Base-by-base conservation (phyloP, 495 filamentous ascomycete species). In the Immersiella caudata region DNA sequence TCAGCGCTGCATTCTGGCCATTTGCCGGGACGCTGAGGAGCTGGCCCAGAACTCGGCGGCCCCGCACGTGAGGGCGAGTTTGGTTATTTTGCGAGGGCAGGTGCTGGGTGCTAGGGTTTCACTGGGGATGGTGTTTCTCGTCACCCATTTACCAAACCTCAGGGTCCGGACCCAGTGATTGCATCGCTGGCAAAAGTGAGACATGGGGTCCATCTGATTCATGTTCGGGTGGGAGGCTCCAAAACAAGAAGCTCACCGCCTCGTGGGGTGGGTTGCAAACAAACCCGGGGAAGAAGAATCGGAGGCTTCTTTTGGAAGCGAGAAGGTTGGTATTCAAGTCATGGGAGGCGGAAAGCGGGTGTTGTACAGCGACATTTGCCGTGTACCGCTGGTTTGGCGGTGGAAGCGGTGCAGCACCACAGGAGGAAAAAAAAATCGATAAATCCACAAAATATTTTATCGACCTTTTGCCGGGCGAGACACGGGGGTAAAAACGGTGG, bases 161-260 rank as follows among this genome's bases (percentile, higher is more conserved):
- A 62, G 59, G 59, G 59, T 62, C 59, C 18, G 24, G 29, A 49
- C 36, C 59, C 59, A 62, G 59, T 62, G 59, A 62, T 62, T 24
- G 59, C 59, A 40, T 62, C 59, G 59, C 59, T 62, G 59, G 59
- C 59, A 62, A 40, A 40, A 24, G 33, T 62, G 59, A 62, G 59
- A 62, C 59, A 62, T 62, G 36, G 59, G 35, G 59, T 50, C 59
- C 59, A 62, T 62, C 59, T 62, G 59, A 62, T 62, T 50, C 59
- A 18, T 16, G 9, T 33, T 50, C 22, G 22, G 29, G 59, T 29
- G 59, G 20, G 52, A 26, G 52, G 21, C 52, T 24, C 21, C 52
- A 55, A 55, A 11, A 22, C 52, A n/a, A 55, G 52, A 22, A 59
- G 2, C 57, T 58, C 64, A 66, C 33, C 33, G 35, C 27, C 49